Percentiles rank a stretch among this genome's conserved stretches.
phyloP scores from a whole-genome alignment of 1,139 yeast species.

The Kluyveromyces sp. region DNA sequence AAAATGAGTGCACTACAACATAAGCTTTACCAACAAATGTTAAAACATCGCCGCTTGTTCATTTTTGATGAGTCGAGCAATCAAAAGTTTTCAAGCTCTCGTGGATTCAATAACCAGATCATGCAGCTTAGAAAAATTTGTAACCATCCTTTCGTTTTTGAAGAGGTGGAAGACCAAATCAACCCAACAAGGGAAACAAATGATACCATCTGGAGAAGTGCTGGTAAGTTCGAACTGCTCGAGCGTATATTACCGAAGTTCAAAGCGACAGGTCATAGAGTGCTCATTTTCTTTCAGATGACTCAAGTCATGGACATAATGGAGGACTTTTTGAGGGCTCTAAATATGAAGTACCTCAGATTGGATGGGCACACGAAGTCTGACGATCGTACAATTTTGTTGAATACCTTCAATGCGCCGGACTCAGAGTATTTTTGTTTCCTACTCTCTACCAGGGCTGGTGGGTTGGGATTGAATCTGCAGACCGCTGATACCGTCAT shows the following conservation, averaged over 20 bases:
- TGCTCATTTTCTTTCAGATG: conserved; percentile 79
- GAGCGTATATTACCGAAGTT: conserved; percentile 72
- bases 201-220: conserved; percentile 59
- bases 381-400: conserved; percentile 66
- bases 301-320: conserved; percentile 84
- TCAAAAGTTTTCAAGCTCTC: conserved; percentile 50
- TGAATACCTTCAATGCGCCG: conserved; percentile 66
- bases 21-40: conserved; percentile 71
- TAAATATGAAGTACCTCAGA: conserved; percentile 63
- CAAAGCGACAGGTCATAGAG: conserved; percentile 69
- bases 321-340: conserved; percentile 70
- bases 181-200: conserved; percentile 69
- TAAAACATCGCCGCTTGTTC: conserved; percentile 59
- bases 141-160: conserved; percentile 96
- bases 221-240: conserved; percentile 73
- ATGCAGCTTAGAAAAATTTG: conserved; percentile 96
- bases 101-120: conserved; percentile 83
- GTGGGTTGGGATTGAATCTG: conserved; percentile 79
- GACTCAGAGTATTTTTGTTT: conserved; percentile 70
- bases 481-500: conserved; percentile 88
- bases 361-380: conserved; percentile 80
- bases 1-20: conserved; percentile 85
- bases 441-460: conserved; percentile 78
- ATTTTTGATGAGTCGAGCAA: conserved; percentile 44
- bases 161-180: conserved; percentile 81